Evolutionary conservation across 148 eudicot genomes (phyloP).

Genomic region (Mesembryanthemum crystallinum): DNA sequence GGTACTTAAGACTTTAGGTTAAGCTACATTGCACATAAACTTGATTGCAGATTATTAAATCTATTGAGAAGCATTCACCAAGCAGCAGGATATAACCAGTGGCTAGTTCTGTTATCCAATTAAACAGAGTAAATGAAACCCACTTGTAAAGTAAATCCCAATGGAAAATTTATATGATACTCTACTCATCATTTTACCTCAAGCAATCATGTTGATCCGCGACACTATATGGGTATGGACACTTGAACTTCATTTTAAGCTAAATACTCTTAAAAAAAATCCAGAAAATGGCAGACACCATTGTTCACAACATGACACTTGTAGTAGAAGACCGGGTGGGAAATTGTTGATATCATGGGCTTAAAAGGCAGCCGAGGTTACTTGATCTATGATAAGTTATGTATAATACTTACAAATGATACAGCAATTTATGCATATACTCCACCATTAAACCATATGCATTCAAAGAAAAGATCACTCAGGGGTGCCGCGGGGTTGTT

Average conservation of each 20-base stretch:
- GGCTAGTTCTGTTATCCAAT: not conserved
- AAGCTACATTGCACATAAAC: not conserved
- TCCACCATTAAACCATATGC: not conserved
- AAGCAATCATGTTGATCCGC: too few species aligned
- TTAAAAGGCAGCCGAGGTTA: too few species aligned
- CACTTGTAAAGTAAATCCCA: not conserved
- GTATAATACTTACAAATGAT: too few species aligned
- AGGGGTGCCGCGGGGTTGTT: not conserved
- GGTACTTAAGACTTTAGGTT: not conserved
- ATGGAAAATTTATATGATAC: too few species aligned
- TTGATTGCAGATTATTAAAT: not conserved
- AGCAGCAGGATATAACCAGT: not conserved
- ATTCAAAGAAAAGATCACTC: not conserved
- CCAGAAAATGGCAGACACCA: too few species aligned
- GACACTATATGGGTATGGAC: too few species aligned
- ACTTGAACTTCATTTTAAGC: too few species aligned
- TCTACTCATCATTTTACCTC: too few species aligned
- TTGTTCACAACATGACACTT: too few species aligned
- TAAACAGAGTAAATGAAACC: not conserved
- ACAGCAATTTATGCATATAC: too few species aligned
- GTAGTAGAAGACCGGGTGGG: not conserved
- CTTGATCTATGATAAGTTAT: too few species aligned
- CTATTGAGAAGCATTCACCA: not conserved
- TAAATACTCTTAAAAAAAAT: too few species aligned
- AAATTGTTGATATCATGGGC: not conserved